Base-by-base conservation (phyloP, 2,329 filamentous ascomycete genomes). In the Trichoderma afroharzianum region DNA sequence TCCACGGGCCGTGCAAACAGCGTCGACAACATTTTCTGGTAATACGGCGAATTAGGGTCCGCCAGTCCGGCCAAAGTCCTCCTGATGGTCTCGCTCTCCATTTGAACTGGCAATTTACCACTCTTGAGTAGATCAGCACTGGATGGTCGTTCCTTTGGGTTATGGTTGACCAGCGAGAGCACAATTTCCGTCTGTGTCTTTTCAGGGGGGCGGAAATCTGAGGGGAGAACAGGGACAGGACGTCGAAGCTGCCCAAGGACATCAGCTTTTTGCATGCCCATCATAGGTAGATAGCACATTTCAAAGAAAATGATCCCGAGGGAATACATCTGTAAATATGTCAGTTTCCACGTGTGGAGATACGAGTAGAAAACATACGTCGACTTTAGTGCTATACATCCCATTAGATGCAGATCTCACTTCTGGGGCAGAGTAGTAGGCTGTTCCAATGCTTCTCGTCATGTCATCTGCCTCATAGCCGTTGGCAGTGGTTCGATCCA, bases 281-380 rank as follows among this genome's bases (percentile, higher is more conserved):
- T 85, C 82, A 91, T 88, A 0, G 88, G 85, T 39, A 85, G 82
- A 74, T 91, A 95, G 77, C 93, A 97, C 96, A 99, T 99, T 81
- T 99, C 96, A 76, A 98, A 98, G 82, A 99, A 97, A 71, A 99
- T 98, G 74, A 99, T 93, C 0, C 96, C 96, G 55, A 99, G 86
- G 0, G 95, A 98, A 79, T 96, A 99, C 95, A 99, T 98, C 87
- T 90, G 70, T 11, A 12, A 28, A 28, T 8, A 11, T n/a, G 33
- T 74, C 43, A 72, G 62, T 39, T 58, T 33, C n/a, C 15, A 3
- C 9, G 18, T 26, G 3, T 15, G 57, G 24, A 14, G n/a, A 24
- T 15, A 1, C 9, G 5, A 6, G 24, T 53, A 57, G 8, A 39
- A 15, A 26, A n/a, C 90, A 84, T 81, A 91, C 90, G 83, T 99